Evolutionary conservation across 805 yeast genomes (phyloP).

Genomic region (Saturnispora sekii): DNA sequence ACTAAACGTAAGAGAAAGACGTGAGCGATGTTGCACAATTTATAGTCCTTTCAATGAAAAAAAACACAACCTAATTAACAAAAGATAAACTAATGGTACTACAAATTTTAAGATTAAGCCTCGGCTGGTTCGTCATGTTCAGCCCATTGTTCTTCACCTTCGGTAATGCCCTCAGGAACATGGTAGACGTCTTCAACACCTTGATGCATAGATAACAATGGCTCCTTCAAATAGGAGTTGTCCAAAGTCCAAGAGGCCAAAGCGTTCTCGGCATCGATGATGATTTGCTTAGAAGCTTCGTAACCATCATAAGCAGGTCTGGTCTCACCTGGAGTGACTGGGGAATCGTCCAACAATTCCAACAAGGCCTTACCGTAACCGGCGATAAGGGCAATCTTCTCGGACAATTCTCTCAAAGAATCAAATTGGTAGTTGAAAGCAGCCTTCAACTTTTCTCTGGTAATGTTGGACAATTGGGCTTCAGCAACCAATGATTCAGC

Average conservation of each 20-base stretch:
- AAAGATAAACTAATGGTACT: background rate
- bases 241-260: slow-evolving; percentile 79
- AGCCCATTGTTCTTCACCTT: slow-evolving; percentile 24
- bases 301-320: slow-evolving; percentile 85
- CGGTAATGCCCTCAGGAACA: slow-evolving; percentile 52
- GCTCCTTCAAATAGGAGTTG: slow-evolving; percentile 80
- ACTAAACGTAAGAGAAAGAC: too few species aligned
- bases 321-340: slow-evolving; percentile 88
- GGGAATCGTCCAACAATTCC: slow-evolving; percentile 74
- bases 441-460: slow-evolving; percentile 78
- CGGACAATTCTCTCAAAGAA: slow-evolving; percentile 76
- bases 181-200: slow-evolving; percentile 39
- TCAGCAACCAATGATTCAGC: slow-evolving; percentile 88
- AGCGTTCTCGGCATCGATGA: slow-evolving; percentile 77
- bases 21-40: too few species aligned
- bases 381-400: slow-evolving; percentile 76
- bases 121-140: slow-evolving; percentile 10
- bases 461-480: slow-evolving; percentile 81
- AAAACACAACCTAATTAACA: background rate
- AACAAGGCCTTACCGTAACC: slow-evolving; percentile 83
- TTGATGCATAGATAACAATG: slow-evolving; percentile 59
- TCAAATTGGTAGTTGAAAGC: slow-evolving; percentile 80
- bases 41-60: background rate
- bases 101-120: background rate
- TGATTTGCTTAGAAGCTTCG: slow-evolving; percentile 81